These are phyloP conservation scores for Blastobotrys apis DNA, from an alignment of 1,139 yeast genomes.

Conservation along the genomic window DNA sequence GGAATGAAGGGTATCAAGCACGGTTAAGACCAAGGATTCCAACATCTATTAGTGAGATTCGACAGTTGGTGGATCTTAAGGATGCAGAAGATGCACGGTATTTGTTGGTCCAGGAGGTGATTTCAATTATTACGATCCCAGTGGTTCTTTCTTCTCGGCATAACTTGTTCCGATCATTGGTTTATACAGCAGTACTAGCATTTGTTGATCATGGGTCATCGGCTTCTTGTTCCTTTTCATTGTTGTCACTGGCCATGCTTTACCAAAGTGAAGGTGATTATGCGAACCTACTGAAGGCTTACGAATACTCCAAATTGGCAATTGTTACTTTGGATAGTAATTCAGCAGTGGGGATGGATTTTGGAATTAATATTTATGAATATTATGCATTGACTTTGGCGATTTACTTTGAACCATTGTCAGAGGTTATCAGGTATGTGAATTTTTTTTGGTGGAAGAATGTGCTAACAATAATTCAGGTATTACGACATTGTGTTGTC, in stretches of 20 bases:
- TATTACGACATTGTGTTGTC: slow-evolving; percentile 29
- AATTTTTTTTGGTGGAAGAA: not conserved
- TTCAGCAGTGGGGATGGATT: slow-evolving; percentile 38
- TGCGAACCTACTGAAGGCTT: slow-evolving; percentile 40
- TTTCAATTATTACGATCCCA: slow-evolving; percentile 42
- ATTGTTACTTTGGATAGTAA: slow-evolving; percentile 40
- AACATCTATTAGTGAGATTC: slow-evolving; percentile 43
- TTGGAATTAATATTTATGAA: slow-evolving; percentile 44
- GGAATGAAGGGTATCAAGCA: slow-evolving; percentile 30
- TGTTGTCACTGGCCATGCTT: slow-evolving; percentile 35
- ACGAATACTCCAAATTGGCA: slow-evolving; percentile 42
- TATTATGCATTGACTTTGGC: slow-evolving; percentile 45
- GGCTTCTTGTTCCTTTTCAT: slow-evolving; percentile 33
- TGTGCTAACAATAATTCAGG: slow-evolving; percentile 12
- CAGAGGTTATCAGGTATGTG: slow-evolving; percentile 36
- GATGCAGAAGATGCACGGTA: slow-evolving; percentile 34
- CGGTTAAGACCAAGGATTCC: slow-evolving; percentile 39
- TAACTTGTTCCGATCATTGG: slow-evolving; percentile 28
- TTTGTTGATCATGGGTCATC: slow-evolving; percentile 36
- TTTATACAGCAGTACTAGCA: slow-evolving; percentile 31
- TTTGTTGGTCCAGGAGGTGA: slow-evolving; percentile 42
- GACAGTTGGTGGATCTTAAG: slow-evolving; percentile 35
- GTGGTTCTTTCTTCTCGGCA: slow-evolving; percentile 26
- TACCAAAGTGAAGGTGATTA: slow-evolving; percentile 33
- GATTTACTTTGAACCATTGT: slow-evolving; percentile 43